Evolutionary conservation across 2,329 filamentous ascomycete species (phyloP).

Genomic region (Fusarium floridanum): DNA sequence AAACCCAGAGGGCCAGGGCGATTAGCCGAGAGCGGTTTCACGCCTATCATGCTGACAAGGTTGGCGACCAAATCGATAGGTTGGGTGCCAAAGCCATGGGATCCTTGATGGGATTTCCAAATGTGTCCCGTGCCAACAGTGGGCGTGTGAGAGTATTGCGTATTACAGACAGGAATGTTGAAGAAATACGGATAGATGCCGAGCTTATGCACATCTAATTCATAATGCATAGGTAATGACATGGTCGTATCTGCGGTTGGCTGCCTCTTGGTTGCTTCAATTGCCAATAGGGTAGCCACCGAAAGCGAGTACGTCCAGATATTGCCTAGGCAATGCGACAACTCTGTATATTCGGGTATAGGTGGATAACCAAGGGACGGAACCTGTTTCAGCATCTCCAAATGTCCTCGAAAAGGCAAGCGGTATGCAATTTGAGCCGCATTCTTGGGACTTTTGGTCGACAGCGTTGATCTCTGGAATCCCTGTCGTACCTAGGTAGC

Average conservation of each 20-base stretch:
- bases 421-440: constrained; percentile 8
- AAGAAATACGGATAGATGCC: background rate
- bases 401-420: background rate
- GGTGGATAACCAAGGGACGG: background rate
- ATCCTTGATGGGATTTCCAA: background rate
- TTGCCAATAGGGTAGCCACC: background rate
- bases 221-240: background rate
- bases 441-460: constrained; percentile 10
- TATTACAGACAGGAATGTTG: background rate
- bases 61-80: background rate
- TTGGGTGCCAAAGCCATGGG: background rate
- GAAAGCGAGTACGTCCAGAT: background rate
- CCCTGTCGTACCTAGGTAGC: background rate
- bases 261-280: background rate
- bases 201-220: background rate
- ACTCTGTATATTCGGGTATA: background rate
- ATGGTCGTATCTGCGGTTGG: background rate
- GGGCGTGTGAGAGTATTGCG: background rate
- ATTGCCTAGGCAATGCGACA: background rate
- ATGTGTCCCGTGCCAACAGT: background rate
- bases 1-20: background rate
- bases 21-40: constrained; percentile 6
- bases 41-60: constrained; percentile 7
- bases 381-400: background rate
- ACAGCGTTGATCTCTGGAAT: constrained; percentile 3